Conservation (phyloP, 345 rosid genomes). For the Nasturtium officinale region DNA sequence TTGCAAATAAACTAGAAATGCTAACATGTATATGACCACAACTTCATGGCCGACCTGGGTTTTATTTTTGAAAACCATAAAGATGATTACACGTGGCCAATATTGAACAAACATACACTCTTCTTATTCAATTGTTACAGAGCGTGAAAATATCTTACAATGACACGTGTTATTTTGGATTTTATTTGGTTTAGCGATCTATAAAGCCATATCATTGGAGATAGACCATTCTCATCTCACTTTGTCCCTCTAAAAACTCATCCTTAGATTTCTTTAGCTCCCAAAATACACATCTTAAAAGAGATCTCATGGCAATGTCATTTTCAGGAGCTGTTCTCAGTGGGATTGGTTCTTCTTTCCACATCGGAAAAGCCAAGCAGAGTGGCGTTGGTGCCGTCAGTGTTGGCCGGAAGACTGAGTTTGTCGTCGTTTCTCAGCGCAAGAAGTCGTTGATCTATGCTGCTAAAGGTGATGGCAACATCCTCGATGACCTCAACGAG, state of each 20-base stretch:
- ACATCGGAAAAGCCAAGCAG: constrained; percentile 20
- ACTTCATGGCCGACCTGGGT: constrained; percentile 30
- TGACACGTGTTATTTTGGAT: constrained; percentile 25
- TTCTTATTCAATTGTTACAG: background rate
- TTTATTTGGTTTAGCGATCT: constrained; percentile 15
- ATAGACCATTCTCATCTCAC: constrained; percentile 8
- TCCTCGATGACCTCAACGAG: constrained; percentile 33
- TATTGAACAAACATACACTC: background rate
- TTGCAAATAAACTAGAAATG: constrained; percentile 14
- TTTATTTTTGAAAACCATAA: background rate
- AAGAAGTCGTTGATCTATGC: constrained; percentile 36
- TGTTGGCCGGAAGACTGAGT: constrained; percentile 19
- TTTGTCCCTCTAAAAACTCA: background rate
- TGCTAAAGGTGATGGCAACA: constrained; percentile 32
- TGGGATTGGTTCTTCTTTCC: constrained; percentile 31
- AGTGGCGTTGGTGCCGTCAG: background rate
- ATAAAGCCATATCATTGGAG: constrained; percentile 23
- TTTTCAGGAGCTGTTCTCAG: constrained; percentile 33
- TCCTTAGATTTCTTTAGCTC: background rate
- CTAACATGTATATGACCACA: constrained; percentile 31
- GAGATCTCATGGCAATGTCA: constrained; percentile 30
- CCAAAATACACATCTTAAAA: background rate
- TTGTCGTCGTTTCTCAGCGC: constrained; percentile 22
- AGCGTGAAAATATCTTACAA: too few species aligned
- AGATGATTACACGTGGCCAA: background rate